Evolutionary conservation across 306 rosid genomes (phyloP), one percentile per base, ranked within the genome.

Genomic region (Myrica gale): DNA sequence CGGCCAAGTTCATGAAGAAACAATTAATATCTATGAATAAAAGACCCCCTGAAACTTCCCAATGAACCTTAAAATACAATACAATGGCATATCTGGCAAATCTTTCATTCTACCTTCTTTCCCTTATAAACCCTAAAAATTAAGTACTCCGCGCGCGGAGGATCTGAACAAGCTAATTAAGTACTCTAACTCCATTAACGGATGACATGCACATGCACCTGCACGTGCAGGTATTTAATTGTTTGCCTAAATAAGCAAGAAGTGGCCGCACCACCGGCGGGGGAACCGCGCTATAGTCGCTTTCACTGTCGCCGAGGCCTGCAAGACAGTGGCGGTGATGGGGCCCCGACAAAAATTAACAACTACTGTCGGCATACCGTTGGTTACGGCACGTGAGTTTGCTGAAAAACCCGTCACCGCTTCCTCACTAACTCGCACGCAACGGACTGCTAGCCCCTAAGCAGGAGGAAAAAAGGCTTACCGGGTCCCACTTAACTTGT

Each of bases 331-430:
- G 45, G 23, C 73, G 77, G 85, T 77, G 84, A 81, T 61, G 65
- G 79, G 41, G 71, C 81, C 20, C 67, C 19, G 76, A 67, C 76
- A 43, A 42, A 32, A 32, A n/a, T 76, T 45, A 62, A 76, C 58
- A 76, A 67, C 10, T 74, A 45, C 54, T 83, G 88, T 88, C 91
- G 87, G 89, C 91, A 69, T 47, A 41, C 46, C 44, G 39, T 32
- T 7, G 6, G 80, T 69, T 81, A 73, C 73, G 42, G 39, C 84
- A 75, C 77, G 77, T 84, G 74, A 57, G 26, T 60, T 23, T 60
- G 32, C 66, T 4, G 23, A 2, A 12, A 17, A 68, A 66, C 7
- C 16, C 20, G 72, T 79, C 74, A 62, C 69, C 9, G 26, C 48
- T 75, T 1, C 17, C 6, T 43, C 41, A 20, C 21, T 17, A 20